A percentile compares a stretch with the other conserved stretches of the same genome.
phyloP scores from a whole-genome alignment of 176 grass and related monocot genomes.

The Cymbopogon citratus region DNA sequence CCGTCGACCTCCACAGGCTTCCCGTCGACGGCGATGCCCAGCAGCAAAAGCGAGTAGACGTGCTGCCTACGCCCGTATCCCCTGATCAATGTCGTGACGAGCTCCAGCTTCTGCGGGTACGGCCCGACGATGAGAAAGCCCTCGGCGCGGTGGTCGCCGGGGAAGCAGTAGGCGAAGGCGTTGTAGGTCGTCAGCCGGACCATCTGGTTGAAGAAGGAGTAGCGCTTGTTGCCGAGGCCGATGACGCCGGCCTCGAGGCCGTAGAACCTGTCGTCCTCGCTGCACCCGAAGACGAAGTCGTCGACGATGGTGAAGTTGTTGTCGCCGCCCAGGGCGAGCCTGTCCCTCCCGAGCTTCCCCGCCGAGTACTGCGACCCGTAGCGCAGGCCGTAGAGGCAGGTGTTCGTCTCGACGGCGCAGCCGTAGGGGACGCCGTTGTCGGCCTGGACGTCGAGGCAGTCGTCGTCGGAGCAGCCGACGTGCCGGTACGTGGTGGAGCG shows the following conservation, averaged over 20 bases:
- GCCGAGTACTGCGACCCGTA: slow-evolving; percentile 25
- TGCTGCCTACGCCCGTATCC: background rate
- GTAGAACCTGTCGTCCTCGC: background rate
- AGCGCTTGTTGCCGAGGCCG: slow-evolving; percentile 9
- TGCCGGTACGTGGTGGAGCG: slow-evolving; percentile 17
- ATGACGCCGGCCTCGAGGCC: background rate
- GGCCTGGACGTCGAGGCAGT: background rate
- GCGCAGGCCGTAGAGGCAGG: slow-evolving; percentile 26
- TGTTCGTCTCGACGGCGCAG: slow-evolving; percentile 14
- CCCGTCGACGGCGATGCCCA: background rate
- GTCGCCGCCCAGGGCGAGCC: slow-evolving; percentile 6
- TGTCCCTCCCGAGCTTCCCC: slow-evolving; percentile 4
- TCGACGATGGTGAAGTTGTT: background rate
- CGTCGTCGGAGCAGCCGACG: background rate
- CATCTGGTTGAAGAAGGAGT: slow-evolving; percentile 37
- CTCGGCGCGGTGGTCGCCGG: background rate
- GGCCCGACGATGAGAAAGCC: slow-evolving; percentile 16
- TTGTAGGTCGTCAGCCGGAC: background rate
- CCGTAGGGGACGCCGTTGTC: background rate
- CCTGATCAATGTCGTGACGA: background rate
- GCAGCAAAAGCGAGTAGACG: background rate
- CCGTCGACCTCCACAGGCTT: background rate
- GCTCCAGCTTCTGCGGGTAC: background rate
- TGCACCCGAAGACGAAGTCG: slow-evolving; percentile 30
- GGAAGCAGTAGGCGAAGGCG: slow-evolving; percentile 36